Base-by-base conservation (phyloP, 2,329 filamentous ascomycete genomes). In the Drechslera avenae region DNA sequence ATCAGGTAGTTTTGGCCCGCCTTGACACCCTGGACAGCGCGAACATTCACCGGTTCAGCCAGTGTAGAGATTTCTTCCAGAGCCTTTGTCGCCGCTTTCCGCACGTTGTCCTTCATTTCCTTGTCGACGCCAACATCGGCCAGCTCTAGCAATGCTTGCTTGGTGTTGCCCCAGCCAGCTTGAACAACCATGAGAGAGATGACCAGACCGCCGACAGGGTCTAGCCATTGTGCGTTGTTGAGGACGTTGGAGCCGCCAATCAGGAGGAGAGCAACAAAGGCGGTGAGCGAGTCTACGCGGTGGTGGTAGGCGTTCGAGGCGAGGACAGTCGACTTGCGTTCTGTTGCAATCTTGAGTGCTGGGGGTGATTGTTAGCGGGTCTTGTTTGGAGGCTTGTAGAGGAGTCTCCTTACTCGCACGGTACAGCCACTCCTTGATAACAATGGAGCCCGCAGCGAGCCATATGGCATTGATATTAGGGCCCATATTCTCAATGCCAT, bases 281-380 rank as follows among this genome's bases (percentile, higher is more conserved):
- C 93, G 1, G 94, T 99, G 49, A 97, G 82, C 51, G 91, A 96
- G 75, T 99, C 94, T 70, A 99, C 87, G 54, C 94, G 90, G 78
- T 97, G 94, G 76, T 99, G 94, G 60, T 97, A 83, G 52, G 94
- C 93, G 70, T 99, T 99, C 51, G 92, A 97, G 32, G 93, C 92
- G 18, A 99, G 85, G 52, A 99, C 91, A 5, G 92, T 95, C 10
- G 93, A 97, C 71, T 96, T 96, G 73, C 93, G 90, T 75, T 96
- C 90, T 64, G 86, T 86, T 37, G 94, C 94, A 54, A 99, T 86
- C 78, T 97, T 97, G 87, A 97, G 95, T 43, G 91, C 90, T 95
- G 63, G 23, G 46, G 46, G 26, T 44, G 44, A 39, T 34, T n/a
- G 52, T 75, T 60, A 69, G 64, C 55, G 46, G n/a, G 37, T 18